Evolutionary conservation across 805 yeast genomes (phyloP), one percentile per base, ranked within the genome.

Genomic region (Saccharomycopsis selenospora): DNA sequence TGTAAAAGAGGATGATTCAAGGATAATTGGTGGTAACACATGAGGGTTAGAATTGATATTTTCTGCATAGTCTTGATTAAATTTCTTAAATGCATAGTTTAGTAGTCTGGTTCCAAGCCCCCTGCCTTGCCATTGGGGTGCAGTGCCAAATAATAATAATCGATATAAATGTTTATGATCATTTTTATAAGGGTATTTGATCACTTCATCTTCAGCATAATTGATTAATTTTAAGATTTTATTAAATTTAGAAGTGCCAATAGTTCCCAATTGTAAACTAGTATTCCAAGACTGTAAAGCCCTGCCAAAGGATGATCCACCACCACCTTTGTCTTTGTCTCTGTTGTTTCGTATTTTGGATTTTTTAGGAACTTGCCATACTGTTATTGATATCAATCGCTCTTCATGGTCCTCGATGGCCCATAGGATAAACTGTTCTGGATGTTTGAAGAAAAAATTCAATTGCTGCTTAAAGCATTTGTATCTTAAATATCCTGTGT

Each of bases 401-500:
- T 20, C 17, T 20, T 14, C 38, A 33, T 6, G 20, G 17, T 33
- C 38, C 17, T 33, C 17, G 8, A 33, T 14, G 10, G 20, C n/a
- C 38, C 38, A 33, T 33, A 33, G 6, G 17, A 33, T 4, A 20
- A 33, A 33, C 18, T 33, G n/a, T 14, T 33, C 38, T 14, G n/a
- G 38, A 14, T 33, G 38, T 20, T 5, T 17, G 17, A 33, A 20
- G 17, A 33, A 33, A 10, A 14, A 33, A 20, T 33, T 33, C 5
- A 33, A 20, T 20, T 33, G 38, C 38, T 33, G 38, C 38, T 33
- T 33, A 20, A 33, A 33, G 38, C 38, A 33, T 7, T 7, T 33
- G 38, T 33, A 33, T 5, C 38, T 17, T 14, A 33, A 33, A 33
- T 33, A 14, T 33, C 20, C 20, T 6, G 17, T 20, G 10, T 33